Evolutionary conservation across 208 protist genomes (phyloP), one percentile per base, ranked within the genome.

Genomic region (Acanthamoeba rhysodes): DNA sequence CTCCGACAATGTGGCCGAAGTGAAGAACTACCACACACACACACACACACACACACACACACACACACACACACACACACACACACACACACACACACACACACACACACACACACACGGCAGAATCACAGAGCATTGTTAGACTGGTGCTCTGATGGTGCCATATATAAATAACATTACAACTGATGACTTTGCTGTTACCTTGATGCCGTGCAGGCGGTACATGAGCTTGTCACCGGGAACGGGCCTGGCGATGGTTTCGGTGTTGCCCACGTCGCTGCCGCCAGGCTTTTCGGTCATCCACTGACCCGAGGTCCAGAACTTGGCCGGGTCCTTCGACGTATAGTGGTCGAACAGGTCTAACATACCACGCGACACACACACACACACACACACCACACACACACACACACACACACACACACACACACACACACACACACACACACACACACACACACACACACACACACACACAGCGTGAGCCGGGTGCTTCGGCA

Each of bases 261-360:
- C 90, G 55, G 84, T 93, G n/a, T 64, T 64, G 70, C 94, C 84
- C 27, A 97, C 96, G 66, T 97, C 96, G 84, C 29, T 68, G 32
- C 96, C 96, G 48, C 96, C 96, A 7, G 62, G 68, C 68, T 62
- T 90, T 53, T 92, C 84, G 12, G 95, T 96, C 96, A 97, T 97
- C 96, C 96, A 97, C 70, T 96, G 96, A 27, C 94, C 94, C 34
- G 84, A 87, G 14, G 96, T 97, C 95, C 91, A 96, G 80, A 97
- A 96, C 20, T 27, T 29, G 41, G 96, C 70, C 68, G 90, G 57
- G 95, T 96, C 92, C 48, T 62, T 64, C 32, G 92, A 95, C 20
- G 50, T 92, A 16, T 96, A 94, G 87, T 94, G 90, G 32, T 80
- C 68, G 64, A 72, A 95, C 41, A 91, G 45, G 41, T 95, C 94